Evolutionary conservation across 768 basidiomycete genomes (phyloP), one percentile per base, ranked within the genome.

Genomic region (Agaricus bisporus): DNA sequence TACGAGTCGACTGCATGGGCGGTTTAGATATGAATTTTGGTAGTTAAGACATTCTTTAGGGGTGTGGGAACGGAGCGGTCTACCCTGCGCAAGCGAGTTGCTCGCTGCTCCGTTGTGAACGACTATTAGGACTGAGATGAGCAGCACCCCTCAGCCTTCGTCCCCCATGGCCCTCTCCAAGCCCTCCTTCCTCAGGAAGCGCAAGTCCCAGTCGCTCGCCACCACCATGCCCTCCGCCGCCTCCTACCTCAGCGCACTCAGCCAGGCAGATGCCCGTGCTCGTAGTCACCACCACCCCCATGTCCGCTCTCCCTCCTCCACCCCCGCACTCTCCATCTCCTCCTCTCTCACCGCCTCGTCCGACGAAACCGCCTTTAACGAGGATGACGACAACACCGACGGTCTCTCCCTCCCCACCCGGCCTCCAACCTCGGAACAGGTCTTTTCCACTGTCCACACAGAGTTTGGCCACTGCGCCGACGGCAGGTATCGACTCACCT

Each of bases 381-480:
- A 84, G 51, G 60, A 68, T 25, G 80, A 85, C 29, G 73, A 77
- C 59, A 72, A 73, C 59, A 61, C 69, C 26, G 79, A 85, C 53
- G 81, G 79, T 7, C 78, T 91, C 42, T 66, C 80, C 7, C 73
- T 81, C 49, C 87, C 88, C 15, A 62, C 70, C 45, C 71, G 69
- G n/a, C 83, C 90, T 2, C 90, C 90, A 0, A 91, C 86, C 36
- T 91, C 88, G 0, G 85, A 87, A 64, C 85, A 91, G 63, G 76
- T 84, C 26, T 89, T 88, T 66, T 78, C 71, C 38, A 89, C 88
- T 11, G 77, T 88, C 38, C 90, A 98, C 71, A 80, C 88, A 22
- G 95, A 98, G 71, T 98, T 95, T 65, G 95, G 95, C 1, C 91
- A 93, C 68, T 93, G 90, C 63, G 82, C 81, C 22, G 85, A 92